Conservation (phyloP, 148 eudicot species). For the Vaccinium macrocarpon region DNA sequence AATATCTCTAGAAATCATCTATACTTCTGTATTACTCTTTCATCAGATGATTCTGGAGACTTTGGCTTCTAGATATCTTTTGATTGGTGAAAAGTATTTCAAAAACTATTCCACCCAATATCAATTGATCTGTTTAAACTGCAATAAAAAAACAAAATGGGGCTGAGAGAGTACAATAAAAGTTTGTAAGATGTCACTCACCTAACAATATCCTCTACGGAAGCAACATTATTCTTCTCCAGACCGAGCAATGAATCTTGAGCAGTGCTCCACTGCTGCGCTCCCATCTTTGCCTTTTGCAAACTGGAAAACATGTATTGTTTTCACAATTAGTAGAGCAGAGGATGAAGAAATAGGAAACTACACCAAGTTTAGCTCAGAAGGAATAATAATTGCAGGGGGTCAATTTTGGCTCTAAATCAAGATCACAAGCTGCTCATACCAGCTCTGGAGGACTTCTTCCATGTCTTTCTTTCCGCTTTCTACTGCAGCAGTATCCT, state of each 20-base stretch:
- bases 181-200: constrained; percentile 24
- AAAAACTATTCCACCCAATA: not conserved
- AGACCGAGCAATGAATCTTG: constrained; percentile 76
- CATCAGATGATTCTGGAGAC: not conserved
- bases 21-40: not conserved
- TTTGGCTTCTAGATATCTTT: not conserved
- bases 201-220: constrained; percentile 78
- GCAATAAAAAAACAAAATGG: not conserved
- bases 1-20: not conserved
- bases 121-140: not conserved
- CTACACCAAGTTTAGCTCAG: not conserved
- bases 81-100: not conserved
- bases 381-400: not conserved
- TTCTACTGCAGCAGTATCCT: constrained; percentile 79
- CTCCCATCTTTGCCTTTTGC: constrained; percentile 71
- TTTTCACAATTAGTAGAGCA: not conserved
- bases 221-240: constrained; percentile 79
- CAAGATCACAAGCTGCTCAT: constrained; percentile 14
- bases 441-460: constrained; percentile 79
- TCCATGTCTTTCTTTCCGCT: constrained; percentile 72
- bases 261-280: constrained; percentile 85
- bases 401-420: not conserved
- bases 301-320: constrained; percentile 42
- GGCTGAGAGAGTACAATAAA: not conserved
- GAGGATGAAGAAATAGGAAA: constrained; percentile 1